Conservation (phyloP, 225 moss, liverwort and hornwort genomes). For the Physcomitrellopsis africana region DNA sequence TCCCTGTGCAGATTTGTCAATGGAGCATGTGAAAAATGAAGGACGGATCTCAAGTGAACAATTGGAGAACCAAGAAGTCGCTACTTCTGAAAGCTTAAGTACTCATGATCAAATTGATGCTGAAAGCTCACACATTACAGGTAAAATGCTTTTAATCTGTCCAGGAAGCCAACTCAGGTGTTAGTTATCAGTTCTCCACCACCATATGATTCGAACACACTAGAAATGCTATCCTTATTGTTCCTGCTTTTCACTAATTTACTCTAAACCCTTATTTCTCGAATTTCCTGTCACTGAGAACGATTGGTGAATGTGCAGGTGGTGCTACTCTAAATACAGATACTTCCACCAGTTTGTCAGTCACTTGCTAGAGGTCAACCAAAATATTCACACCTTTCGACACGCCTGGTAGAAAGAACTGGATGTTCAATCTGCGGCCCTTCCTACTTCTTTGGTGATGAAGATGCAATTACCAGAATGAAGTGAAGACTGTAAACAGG, state of each 20-base stretch:
- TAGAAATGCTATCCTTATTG: not conserved
- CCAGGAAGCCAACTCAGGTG: not conserved
- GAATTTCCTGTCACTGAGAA: not conserved
- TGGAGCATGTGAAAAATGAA: conserved; percentile 22
- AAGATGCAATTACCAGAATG: conserved; percentile 31
- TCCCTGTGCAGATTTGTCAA: conserved; percentile 26
- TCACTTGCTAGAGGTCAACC: conserved; percentile 7
- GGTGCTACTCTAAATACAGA: conserved; percentile 10
- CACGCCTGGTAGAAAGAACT: conserved; percentile 13
- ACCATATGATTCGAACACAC: not conserved
- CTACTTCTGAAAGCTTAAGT: conserved; percentile 17
- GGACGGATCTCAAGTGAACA: conserved; percentile 22
- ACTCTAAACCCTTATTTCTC: not conserved
- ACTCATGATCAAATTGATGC: conserved; percentile 30
- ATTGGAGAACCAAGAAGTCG: conserved; percentile 21
- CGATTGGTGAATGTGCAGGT: conserved; percentile 24
- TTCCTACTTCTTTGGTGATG: conserved; percentile 24
- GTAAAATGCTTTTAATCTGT: conserved; percentile 16
- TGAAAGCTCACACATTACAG: conserved; percentile 31
- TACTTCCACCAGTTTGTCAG: conserved; percentile 18
- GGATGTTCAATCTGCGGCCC: conserved; percentile 19
- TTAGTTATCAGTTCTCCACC: conserved; percentile 14
- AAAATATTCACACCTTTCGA: conserved; percentile 8
- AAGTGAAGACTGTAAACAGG: conserved; percentile 7
- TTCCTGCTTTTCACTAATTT: not conserved